Percentiles rank a stretch among this genome's conserved stretches.
phyloP scores from a whole-genome alignment of 2,329 filamentous ascomycete species.

The Scytalidium lignicola region DNA sequence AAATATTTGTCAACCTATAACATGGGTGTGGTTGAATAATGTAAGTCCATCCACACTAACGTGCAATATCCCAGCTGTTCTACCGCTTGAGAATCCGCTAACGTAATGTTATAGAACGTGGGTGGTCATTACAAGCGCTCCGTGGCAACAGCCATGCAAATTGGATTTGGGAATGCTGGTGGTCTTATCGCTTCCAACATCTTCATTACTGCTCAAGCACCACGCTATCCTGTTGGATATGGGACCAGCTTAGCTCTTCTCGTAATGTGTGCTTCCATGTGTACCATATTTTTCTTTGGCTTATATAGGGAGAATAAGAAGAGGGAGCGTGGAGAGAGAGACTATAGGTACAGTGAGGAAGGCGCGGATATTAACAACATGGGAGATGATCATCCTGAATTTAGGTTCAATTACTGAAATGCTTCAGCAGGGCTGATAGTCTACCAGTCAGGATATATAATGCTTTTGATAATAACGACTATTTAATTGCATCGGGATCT shows the following conservation, averaged over 20 bases:
- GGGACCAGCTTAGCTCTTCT: slow-evolving; percentile 4
- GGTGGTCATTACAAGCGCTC: slow-evolving; percentile 48
- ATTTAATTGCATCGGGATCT: too few species aligned
- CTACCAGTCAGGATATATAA: too few species aligned
- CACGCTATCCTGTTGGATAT: slow-evolving; percentile 22
- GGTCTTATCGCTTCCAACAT: slow-evolving; percentile 33
- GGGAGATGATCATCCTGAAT: slow-evolving; percentile 46
- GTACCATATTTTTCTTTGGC: slow-evolving; percentile 33
- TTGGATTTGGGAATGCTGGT: slow-evolving; percentile 42
- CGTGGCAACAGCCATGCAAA: slow-evolving; percentile 43
- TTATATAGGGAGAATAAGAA: slow-evolving; percentile 39
- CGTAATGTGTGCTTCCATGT: slow-evolving; percentile 11
- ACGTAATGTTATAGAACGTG: slow-evolving; percentile 31
- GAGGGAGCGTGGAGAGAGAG: slow-evolving; percentile 40
- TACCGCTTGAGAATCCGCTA: not conserved
- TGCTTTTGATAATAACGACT: too few species aligned
- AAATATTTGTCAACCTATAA: slow-evolving; percentile 29
- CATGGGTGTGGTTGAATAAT: slow-evolving; percentile 45
- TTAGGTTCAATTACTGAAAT: slow-evolving; percentile 34
- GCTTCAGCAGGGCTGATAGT: too few species aligned
- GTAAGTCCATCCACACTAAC: slow-evolving; percentile 1
- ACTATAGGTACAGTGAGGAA: slow-evolving; percentile 34
- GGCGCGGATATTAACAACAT: slow-evolving; percentile 34
- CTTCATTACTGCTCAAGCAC: slow-evolving; percentile 29
- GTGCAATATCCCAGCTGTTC: not conserved